These are phyloP conservation scores for Komagataella pseudopastoris DNA, from an alignment of 805 yeast species.

Conservation along the genomic window DNA sequence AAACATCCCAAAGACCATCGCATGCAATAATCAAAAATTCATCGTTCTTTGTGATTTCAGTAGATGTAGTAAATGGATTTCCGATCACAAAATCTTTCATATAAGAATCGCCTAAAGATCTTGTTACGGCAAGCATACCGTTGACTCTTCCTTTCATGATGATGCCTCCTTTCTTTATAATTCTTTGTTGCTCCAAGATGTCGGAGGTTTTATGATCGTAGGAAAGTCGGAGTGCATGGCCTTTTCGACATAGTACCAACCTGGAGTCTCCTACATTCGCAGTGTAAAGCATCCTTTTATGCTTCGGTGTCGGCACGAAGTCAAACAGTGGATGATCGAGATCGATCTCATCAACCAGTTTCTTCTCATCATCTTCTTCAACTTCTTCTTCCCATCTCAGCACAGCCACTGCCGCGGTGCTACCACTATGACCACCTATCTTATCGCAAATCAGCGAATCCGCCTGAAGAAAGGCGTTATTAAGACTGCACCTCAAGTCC, in stretches of 20 bases:
- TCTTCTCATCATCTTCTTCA: constrained; percentile 4
- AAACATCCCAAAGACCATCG: constrained; percentile 96
- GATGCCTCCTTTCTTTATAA: constrained; percentile 71
- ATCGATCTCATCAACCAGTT: not conserved
- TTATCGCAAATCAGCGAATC: constrained; percentile 53
- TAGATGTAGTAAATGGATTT: constrained; percentile 83
- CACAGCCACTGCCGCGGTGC: constrained; percentile 92
- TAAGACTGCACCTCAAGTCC: constrained; percentile 54
- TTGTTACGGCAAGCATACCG: constrained; percentile 88
- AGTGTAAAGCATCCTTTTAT: constrained; percentile 70
- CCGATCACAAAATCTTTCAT: constrained; percentile 85
- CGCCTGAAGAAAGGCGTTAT: constrained; percentile 59
- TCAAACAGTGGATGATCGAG: constrained; percentile 20
- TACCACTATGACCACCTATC: constrained; percentile 67
- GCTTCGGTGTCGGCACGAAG: constrained; percentile 31
- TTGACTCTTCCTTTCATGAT: constrained; percentile 86
- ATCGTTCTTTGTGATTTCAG: constrained; percentile 54
- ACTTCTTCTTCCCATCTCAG: constrained; percentile 61
- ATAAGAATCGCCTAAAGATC: constrained; percentile 89
- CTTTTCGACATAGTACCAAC: constrained; percentile 63
- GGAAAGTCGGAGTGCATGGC: constrained; percentile 63
- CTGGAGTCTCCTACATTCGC: constrained; percentile 95
- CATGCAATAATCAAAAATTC: constrained; percentile 84
- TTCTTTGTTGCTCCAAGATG: constrained; percentile 58
- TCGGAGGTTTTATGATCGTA: constrained; percentile 94